Base-by-base conservation (phyloP, 2,329 filamentous ascomycete species). In the Boeremia exigua region DNA sequence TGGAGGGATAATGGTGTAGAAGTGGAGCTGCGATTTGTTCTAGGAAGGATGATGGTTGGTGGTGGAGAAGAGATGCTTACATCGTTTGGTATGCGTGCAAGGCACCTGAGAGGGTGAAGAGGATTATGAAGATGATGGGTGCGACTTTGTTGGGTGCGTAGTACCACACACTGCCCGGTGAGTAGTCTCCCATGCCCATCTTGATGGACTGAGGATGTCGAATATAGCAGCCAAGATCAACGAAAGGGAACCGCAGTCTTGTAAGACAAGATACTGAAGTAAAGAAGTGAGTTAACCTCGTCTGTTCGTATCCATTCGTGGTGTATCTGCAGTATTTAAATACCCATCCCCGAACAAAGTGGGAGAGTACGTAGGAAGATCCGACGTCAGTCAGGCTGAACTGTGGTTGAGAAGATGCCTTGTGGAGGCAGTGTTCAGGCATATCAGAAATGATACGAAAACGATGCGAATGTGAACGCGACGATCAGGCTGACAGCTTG, bases 91-190 rank as follows among this genome's bases (percentile, higher is more conserved):
- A 86, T n/a, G 78, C 67, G 62, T 86, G 84, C 2, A 75, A 60
- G n/a, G 69, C 37, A 5, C 77, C 79, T 0, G 82, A 83, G 30
- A 79, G 60, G 5, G 73, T 69, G 54, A 82, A 84, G 0, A 81
- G 62, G 14, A 81, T 60, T 3, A 80, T 76, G 65, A 85, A 86
- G 40, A 84, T 62, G 17, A 85, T 77, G 0, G 84, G 82, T 0
- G 82, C 82, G 4, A 60, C 76, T 66, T 84, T 83, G 67, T 82
- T 84, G 0, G 84, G 84, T 11, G 78, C 79, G 58, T 86, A 86
- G 61, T 65, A 73, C 73, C 74, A 73, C 1, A 71, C 54, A 45
- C 70, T 75, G 27, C 71, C 72, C 0, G 69, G 64, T 28, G 68
- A 72, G 48, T 72, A 73, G 42, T 71, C 66, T 56, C 70, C 69